Percentiles rank a stretch among this genome's conserved stretches.
These are phyloP conservation scores for Coemansia sp. DNA, from an alignment of 192 early-diverging fungal genomes.

Conservation along the genomic window DNA sequence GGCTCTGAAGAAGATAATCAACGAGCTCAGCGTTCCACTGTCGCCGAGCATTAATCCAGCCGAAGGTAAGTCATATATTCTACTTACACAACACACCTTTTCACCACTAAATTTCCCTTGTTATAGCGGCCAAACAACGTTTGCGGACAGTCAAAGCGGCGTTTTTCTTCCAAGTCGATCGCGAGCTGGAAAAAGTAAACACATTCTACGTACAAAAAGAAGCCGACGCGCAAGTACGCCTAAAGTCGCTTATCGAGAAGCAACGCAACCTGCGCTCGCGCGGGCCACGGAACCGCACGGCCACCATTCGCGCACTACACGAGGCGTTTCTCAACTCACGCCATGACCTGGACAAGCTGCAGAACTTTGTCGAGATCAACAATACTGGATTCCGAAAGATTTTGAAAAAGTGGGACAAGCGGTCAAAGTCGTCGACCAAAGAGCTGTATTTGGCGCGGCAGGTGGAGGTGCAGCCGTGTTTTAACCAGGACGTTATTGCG, in stretches of 20 bases:
- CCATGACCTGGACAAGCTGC: constrained; percentile 92
- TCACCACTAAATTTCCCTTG: background rate
- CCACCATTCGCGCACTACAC: constrained; percentile 71
- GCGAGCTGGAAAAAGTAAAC: constrained; percentile 98
- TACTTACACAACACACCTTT: too few species aligned
- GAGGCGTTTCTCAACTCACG: constrained; percentile 92
- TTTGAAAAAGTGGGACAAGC: constrained; percentile 99
- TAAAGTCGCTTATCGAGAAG: constrained; percentile 80
- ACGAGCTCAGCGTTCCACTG: constrained; percentile 59
- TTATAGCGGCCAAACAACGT: constrained; percentile 38
- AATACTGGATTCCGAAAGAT: constrained; percentile 97
- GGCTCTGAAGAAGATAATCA: constrained; percentile 97
- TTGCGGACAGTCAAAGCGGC: constrained; percentile 87
- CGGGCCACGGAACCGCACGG: constrained; percentile 53
- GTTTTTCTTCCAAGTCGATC: constrained; percentile 97
- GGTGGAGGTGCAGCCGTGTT: constrained; percentile 96
- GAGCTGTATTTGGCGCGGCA: constrained; percentile 97
- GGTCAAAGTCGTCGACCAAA: constrained; percentile 94
- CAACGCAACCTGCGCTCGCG: constrained; percentile 63
- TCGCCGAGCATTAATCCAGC: constrained; percentile 32
- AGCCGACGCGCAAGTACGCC: constrained; percentile 85
- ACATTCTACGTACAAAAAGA: constrained; percentile 97
- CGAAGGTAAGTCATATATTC: constrained; percentile 26
- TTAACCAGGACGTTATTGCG: constrained; percentile 89
- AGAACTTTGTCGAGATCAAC: constrained; percentile 98